Base-by-base conservation (phyloP, 495 filamentous ascomycete species). In the Cercophora sp. region DNA sequence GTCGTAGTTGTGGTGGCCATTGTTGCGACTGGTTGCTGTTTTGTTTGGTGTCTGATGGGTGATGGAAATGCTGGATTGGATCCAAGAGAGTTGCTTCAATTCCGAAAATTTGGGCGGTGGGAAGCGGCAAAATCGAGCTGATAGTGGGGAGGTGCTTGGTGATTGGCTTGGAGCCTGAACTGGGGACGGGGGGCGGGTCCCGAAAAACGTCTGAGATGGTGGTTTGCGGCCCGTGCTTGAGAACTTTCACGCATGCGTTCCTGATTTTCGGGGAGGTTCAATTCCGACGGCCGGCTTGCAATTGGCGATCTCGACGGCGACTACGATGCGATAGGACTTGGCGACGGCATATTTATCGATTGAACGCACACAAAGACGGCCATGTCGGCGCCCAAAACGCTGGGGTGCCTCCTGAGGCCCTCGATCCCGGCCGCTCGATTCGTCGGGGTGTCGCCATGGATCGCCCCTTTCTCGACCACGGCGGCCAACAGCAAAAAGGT, bases 331-430 rank as follows among this genome's bases (percentile, higher is more conserved):
- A 63, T 63, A 63, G 51, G 56, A 36, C 39, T 36, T 19, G 32
- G 34, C 36, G 32, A 15, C 20, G 23, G 43, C 45, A 61, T 37
- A 56, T 13, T 34, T 52, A 37, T 50, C 31, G 19, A 57, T 19
- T 29, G 24, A 22, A 50, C 16, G 45, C 16, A 49, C 18, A 50
- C 44, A 22, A 35, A 19, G 45, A 22, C 34, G 67, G 69, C 64
- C 68, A 89, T 89, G 86, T 82, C 80, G 66, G 84, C 82, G 55
- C 70, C 80, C 45, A 80, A 76, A 56, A 85, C 85, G 74, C 81
- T 82, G 78, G 76, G 81, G 70, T 87, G 84, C 69, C 78, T 89
- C 53, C 73, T 77, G 58, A 66, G 78, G 72, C 70, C 77, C 69
- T 74, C 79, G 64, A 65, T 64, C 62, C 52, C 61, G 63, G 47